Base-by-base conservation (phyloP, 768 basidiomycete species). In the Gloeostereum incarnatum region DNA sequence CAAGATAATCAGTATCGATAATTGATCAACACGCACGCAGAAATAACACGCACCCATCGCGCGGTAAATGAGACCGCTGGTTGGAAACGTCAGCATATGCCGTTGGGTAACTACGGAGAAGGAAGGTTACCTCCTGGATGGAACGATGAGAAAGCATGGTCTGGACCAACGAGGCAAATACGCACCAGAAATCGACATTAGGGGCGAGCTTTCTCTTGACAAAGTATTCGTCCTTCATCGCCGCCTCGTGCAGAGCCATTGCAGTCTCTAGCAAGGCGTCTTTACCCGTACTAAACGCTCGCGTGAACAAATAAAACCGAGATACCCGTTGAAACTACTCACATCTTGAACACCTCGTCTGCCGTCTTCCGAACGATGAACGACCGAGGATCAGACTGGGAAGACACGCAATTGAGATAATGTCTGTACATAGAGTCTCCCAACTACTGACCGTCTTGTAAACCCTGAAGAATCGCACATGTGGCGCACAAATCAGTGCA, bases 171-270 rank as follows among this genome's bases (percentile, higher is more conserved):
- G 30, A 36, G 5, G 40, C n/a, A 41, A 26, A 42, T 41, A 58
- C 75, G 50, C 55, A 84, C 85, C 85, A 89, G 56, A 89, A 92
- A 58, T 92, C 90, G 18, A 93, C 91, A 55, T 94, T 94, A 1
- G 91, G 90, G 13, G 82, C 84, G 10, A 94, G 65, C 50, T 73
- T 80, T 22, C 91, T 70, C 41, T 75, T 76, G 45, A 83, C 71
- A 49, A 93, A 94, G 58, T 89, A 94, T 22, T 90, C 83, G 46
- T 94, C 91, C 49, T 81, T 81, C 71, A 93, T 81, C 0, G 91
- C 91, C 4, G 81, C 80, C 49, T 88, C 84, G 45, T 91, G 87
- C 35, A 92, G 64, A 5, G 77, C 77, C 79, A 94, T 89, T 1
- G 91, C 91, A 5, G 89, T 92, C 40, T 90, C 81, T 23, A 94